Percentiles rank a stretch among this genome's conserved stretches.
Evolutionary conservation across 2,329 filamentous ascomycete genomes (phyloP).

Genomic region (Fusarium coffeatum): DNA sequence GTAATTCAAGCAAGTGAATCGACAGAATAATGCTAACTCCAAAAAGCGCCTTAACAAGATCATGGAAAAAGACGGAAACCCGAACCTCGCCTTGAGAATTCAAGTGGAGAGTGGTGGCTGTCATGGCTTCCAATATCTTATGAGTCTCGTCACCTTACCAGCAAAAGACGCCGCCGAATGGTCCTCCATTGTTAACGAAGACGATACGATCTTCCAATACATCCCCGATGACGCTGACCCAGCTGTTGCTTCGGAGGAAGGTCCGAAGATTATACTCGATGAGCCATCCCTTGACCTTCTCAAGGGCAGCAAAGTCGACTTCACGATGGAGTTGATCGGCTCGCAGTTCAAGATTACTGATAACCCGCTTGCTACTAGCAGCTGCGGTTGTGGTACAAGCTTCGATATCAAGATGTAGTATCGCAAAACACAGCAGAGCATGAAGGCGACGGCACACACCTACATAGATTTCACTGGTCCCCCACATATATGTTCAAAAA

Average conservation of each 20-base stretch:
- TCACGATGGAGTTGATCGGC: slow-evolving; percentile 91
- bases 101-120: slow-evolving; percentile 94
- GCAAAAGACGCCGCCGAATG: slow-evolving; percentile 50
- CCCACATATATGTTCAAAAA: slow-evolving; percentile 23
- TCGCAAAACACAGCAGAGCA: not conserved
- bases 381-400: slow-evolving; percentile 96
- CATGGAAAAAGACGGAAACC: slow-evolving; percentile 77
- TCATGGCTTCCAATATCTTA: slow-evolving; percentile 97
- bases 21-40: slow-evolving; percentile 19
- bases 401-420: slow-evolving; percentile 85
- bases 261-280: slow-evolving; percentile 89
- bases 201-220: slow-evolving; percentile 89
- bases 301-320: slow-evolving; percentile 95
- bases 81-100: slow-evolving; percentile 86
- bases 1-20: slow-evolving; percentile 57
- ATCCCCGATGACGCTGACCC: slow-evolving; percentile 60
- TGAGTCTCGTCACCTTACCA: slow-evolving; percentile 80
- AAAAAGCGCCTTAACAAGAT: slow-evolving; percentile 78
- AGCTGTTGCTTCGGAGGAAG: slow-evolving; percentile 46
- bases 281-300: slow-evolving; percentile 86
- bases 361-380: slow-evolving; percentile 91
- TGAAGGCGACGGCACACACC: not conserved
- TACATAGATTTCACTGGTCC: slow-evolving; percentile 18
- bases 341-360: slow-evolving; percentile 95
- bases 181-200: slow-evolving; percentile 65